Evolutionary conservation across 768 basidiomycete genomes (phyloP).

Genomic region (Mycena chlorophos): DNA sequence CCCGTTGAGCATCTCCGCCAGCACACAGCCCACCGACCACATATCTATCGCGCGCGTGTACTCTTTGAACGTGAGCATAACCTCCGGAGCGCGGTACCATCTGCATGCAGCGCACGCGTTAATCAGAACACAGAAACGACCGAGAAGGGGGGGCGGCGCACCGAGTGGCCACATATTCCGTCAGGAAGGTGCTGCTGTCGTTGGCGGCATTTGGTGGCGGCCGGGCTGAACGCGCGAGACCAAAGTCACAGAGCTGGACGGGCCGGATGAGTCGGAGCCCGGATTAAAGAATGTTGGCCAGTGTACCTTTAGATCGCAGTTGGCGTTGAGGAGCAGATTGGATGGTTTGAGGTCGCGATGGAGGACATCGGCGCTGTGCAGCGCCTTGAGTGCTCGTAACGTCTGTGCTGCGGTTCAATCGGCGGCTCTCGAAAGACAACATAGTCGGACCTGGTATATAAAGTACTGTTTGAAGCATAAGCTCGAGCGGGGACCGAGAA

Average conservation of each 20-base stretch:
- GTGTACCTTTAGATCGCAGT: conserved; percentile 89
- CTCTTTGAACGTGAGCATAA: conserved; percentile 97
- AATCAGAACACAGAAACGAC: background rate
- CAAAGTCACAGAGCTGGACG: conserved; percentile 78
- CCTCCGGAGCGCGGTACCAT: conserved; percentile 97
- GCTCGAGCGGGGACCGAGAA: too few relatives aligned
- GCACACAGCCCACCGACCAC: conserved; percentile 84
- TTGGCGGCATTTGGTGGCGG: conserved; percentile 73
- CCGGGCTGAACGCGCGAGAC: conserved; percentile 77
- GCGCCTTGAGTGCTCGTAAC: conserved; percentile 88
- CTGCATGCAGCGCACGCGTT: conserved; percentile 38
- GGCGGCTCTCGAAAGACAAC: conserved; percentile 8
- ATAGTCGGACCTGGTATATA: conserved; percentile 76
- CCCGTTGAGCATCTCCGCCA: conserved; percentile 92
- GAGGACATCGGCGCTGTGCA: conserved; percentile 93
- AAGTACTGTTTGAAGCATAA: too few relatives aligned
- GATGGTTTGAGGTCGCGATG: conserved; percentile 96
- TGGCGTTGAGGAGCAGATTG: conserved; percentile 92
- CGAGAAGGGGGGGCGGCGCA: conserved; percentile 34
- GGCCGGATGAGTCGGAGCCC: background rate
- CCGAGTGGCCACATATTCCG: conserved; percentile 95
- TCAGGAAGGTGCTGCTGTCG: conserved; percentile 81
- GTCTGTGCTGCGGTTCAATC: conserved; percentile 46
- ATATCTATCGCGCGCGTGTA: conserved; percentile 88
- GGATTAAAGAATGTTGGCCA: conserved; percentile 4